Conservation (phyloP, 108 stramenopile species). For the Cyclotella sp. region DNA sequence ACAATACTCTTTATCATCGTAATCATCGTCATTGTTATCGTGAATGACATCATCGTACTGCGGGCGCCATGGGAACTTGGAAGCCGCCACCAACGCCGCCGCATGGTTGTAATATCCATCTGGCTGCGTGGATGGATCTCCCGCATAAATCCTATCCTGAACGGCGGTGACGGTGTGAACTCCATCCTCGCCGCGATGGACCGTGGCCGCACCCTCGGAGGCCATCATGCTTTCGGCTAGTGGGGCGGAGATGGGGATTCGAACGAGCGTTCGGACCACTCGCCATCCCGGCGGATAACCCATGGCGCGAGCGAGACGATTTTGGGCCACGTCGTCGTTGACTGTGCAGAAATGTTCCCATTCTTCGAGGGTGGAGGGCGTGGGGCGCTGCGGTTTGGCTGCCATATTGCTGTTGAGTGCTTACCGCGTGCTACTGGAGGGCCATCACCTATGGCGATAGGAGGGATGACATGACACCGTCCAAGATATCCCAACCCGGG, state of each 20-base stretch:
- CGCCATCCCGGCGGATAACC: slow-evolving; percentile 86
- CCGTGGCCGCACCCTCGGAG: slow-evolving; percentile 3
- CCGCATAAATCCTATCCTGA: slow-evolving; percentile 57
- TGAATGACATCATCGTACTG: slow-evolving; percentile 55
- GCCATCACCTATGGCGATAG: neutral
- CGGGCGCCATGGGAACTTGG: slow-evolving; percentile 51
- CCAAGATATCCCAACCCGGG: too few species aligned
- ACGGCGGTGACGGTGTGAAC: slow-evolving; percentile 37
- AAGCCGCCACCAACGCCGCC: slow-evolving; percentile 39
- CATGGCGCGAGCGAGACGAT: slow-evolving; percentile 73
- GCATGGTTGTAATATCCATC: slow-evolving; percentile 59
- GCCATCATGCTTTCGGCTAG: slow-evolving; percentile 32
- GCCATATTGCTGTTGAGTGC: slow-evolving; percentile 12
- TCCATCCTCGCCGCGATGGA: slow-evolving; percentile 7
- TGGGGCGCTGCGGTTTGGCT: slow-evolving; percentile 30
- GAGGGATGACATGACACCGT: neutral
- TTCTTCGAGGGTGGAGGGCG: slow-evolving; percentile 52
- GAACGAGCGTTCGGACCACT: slow-evolving; percentile 64
- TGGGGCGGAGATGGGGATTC: slow-evolving; percentile 37
- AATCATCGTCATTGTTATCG: slow-evolving; percentile 55
- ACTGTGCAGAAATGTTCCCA: slow-evolving; percentile 53
- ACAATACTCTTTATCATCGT: slow-evolving; percentile 51
- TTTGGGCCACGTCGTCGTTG: slow-evolving; percentile 51
- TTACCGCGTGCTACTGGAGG: neutral
- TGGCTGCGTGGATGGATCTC: slow-evolving; percentile 44